Conservation (phyloP, 345 rosid species). For the Populus ilicifolia region DNA sequence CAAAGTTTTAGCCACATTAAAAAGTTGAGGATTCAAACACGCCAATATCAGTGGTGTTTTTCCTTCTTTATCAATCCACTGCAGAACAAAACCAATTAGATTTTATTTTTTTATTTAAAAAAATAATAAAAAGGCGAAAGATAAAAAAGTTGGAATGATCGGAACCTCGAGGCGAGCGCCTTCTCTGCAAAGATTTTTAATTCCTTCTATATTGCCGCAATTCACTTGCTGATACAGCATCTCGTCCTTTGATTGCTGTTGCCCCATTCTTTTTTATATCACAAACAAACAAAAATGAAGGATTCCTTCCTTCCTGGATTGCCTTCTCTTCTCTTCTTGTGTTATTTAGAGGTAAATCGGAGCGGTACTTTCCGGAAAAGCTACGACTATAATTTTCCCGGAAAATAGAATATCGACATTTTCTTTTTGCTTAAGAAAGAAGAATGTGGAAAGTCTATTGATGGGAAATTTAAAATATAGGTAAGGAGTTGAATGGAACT, state of each 20-base stretch:
- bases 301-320: background rate
- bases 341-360: background rate
- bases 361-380: background rate
- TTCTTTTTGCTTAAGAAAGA: conserved; percentile 3
- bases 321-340: background rate
- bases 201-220: conserved; percentile 70
- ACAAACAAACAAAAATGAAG: background rate
- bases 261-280: conserved; percentile 56
- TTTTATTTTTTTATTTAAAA: background rate
- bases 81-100: conserved; percentile 11
- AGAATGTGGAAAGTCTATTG: background rate
- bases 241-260: conserved; percentile 87
- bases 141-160: background rate
- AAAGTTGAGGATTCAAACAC: conserved; percentile 61
- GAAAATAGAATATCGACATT: background rate
- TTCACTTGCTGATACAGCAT: conserved; percentile 76
- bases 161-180: conserved; percentile 93
- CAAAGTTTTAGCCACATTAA: conserved; percentile 69
- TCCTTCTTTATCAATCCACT: conserved; percentile 93
- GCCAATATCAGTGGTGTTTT: conserved; percentile 89
- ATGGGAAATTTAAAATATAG: background rate
- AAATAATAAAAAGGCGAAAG: background rate
- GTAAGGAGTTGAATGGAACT: background rate
- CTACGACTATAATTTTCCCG: background rate
- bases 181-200: conserved; percentile 63